Evolutionary conservation across 2,329 filamentous ascomycete genomes (phyloP), one percentile per base, ranked within the genome.

Genomic region (Tolypocladium sp.): DNA sequence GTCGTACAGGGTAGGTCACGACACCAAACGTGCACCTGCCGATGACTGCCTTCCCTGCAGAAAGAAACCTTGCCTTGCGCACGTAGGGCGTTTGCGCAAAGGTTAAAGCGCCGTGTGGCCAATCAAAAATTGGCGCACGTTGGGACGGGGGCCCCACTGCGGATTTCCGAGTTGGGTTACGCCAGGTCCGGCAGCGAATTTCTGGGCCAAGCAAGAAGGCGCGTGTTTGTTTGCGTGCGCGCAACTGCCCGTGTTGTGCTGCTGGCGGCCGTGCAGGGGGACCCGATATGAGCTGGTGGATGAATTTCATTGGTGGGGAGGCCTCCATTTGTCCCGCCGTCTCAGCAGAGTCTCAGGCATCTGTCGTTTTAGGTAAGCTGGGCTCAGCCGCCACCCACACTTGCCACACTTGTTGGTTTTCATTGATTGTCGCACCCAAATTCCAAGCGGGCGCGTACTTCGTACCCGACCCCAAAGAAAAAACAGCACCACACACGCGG

Each of bases 401-500:
- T 5, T 9, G 10, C n/a, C n/a, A n/a, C n/a, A n/a, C n/a, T n/a
- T n/a, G n/a, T n/a, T 13, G 13, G 15, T 3, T 27, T 5, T 12
- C 42, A 5, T 13, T 27, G 15, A 20, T 17, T 20, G 35, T 33
- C 17, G 37, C 54, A 33, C 25, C 46, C 17, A 46, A 46, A 56
- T 46, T 41, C 55, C 55, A 22, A 40, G 38, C 41, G 38, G 13
- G 22, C 38, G 20, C 37, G 13, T n/a, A 55, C 9, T n/a, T 9
- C 37, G 13, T n/a, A 55, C 9, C 41, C n/a, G 7, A 7, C 15
- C 15, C 44, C 44, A 6, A 20, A 5, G 22, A 35, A 59, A 59
- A 55, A 55, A 22, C n/a, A 33, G 38, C 53, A 38, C 35, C 15
- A 54, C 63, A 65, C 68, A 67, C 63, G 63, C 63, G 62, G 63